A percentile compares a stretch with the other conserved stretches of the same genome.
phyloP scores from a whole-genome alignment of 352 stramenopile species.

The Peronospora farinosa region DNA sequence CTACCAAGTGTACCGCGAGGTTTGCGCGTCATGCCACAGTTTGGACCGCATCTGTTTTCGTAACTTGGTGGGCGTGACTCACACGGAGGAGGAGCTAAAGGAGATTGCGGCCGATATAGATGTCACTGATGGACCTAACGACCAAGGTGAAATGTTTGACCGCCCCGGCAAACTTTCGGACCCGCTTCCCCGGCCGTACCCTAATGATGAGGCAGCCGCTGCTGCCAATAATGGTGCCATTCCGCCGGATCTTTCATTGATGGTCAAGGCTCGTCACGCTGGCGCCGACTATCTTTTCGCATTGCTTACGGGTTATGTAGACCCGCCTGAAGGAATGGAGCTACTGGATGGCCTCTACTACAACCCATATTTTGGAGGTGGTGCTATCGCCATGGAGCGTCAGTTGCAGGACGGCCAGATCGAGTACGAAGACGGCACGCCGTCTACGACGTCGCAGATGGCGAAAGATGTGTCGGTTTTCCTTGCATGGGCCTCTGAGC shows the following conservation, averaged over 20 bases:
- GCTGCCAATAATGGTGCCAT: slow-evolving; percentile 96
- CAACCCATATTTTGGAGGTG: slow-evolving; percentile 98
- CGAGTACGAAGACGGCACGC: slow-evolving; percentile 96
- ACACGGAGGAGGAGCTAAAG: slow-evolving; percentile 91
- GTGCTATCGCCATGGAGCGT: slow-evolving; percentile 97
- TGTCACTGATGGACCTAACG: slow-evolving; percentile 95
- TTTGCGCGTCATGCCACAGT: slow-evolving; percentile 97
- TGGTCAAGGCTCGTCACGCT: slow-evolving; percentile 94
- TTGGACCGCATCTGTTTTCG: slow-evolving; percentile 96
- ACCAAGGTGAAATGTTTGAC: slow-evolving; percentile 99
- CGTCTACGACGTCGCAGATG: slow-evolving; percentile 96
- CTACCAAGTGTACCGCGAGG: slow-evolving; percentile 99
- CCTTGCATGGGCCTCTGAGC: slow-evolving; percentile 95
- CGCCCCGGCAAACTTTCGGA: slow-evolving; percentile 95
- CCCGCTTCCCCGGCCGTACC: slow-evolving; percentile 93
- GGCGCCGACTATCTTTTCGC: slow-evolving; percentile 97
- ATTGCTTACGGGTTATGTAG: slow-evolving; percentile 96
- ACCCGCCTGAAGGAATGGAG: slow-evolving; percentile 89
- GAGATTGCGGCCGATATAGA: slow-evolving; percentile 91
- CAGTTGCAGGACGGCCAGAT: slow-evolving; percentile 95
- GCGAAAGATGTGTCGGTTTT: slow-evolving; percentile 97
- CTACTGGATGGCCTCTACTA: slow-evolving; percentile 90
- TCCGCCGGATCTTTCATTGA: slow-evolving; percentile 96
- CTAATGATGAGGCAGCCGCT: slow-evolving; percentile 95
- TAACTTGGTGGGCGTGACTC: slow-evolving; percentile 96